Conservation (phyloP, 345 rosid genomes). For the Acer negundo region DNA sequence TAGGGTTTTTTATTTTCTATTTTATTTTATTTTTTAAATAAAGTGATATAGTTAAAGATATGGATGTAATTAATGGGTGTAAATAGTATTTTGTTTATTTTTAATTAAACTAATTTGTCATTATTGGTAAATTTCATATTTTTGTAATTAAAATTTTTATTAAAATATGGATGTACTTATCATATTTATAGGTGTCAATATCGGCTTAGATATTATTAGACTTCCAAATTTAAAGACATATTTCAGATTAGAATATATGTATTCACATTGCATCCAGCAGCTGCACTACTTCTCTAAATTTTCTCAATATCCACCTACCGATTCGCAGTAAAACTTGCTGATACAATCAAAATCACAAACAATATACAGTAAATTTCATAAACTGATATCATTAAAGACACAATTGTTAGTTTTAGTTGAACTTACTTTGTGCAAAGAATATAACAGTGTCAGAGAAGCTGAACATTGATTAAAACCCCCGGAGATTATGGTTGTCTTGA, state of each 20-base stretch:
- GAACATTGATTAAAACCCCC: conserved; percentile 22
- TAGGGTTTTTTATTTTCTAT: too few species aligned
- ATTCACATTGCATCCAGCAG: conserved; percentile 20
- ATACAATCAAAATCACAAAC: conserved; percentile 27
- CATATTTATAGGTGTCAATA: too few species aligned
- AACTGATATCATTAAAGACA: not conserved
- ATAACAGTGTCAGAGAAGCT: conserved; percentile 29
- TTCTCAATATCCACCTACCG: conserved; percentile 5
- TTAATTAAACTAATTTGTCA: too few species aligned
- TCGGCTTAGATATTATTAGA: too few species aligned
- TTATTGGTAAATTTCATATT: too few species aligned
- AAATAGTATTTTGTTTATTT: too few species aligned
- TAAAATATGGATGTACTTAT: too few species aligned
- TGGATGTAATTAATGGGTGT: too few species aligned
- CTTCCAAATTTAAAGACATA: too few species aligned
- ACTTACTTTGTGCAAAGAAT: conserved; percentile 33
- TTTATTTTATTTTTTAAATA: too few species aligned
- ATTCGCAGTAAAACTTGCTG: conserved; percentile 17
- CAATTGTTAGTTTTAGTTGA: not conserved
- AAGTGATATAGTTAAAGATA: too few species aligned
- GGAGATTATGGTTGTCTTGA: conserved; percentile 21
- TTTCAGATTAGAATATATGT: conserved; percentile 28
- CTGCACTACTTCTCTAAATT: conserved; percentile 15
- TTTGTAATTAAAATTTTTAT: too few species aligned
- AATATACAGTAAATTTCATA: not conserved